phyloP scores from a whole-genome alignment of 2,329 filamentous ascomycete species.

The Clonostachys rhizophaga region DNA sequence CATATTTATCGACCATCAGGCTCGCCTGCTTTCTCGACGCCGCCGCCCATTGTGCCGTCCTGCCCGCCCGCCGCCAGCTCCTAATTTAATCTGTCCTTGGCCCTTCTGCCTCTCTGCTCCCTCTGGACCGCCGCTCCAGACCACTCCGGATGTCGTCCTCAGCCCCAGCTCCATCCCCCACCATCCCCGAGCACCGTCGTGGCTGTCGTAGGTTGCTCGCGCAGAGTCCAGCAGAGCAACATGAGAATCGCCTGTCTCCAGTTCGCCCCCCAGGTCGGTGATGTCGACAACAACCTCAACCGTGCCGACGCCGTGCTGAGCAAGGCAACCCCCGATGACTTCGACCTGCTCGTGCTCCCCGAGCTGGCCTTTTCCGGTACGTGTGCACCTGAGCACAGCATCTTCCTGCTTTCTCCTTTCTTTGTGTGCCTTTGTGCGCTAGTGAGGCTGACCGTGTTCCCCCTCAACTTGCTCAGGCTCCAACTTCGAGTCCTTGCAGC shows the following conservation, averaged over 20 bases:
- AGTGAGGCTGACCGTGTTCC: not conserved
- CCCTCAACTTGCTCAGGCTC: constrained; percentile 48
- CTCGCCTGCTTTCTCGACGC: too few species aligned
- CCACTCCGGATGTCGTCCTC: too few species aligned
- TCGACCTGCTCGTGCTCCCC: constrained; percentile 70
- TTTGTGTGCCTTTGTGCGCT: too few species aligned
- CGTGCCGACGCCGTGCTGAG: constrained; percentile 61
- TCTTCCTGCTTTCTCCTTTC: not conserved
- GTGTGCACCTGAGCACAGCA: constrained; percentile 7
- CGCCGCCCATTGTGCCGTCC: too few species aligned
- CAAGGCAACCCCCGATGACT: constrained; percentile 38
- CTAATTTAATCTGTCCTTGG: too few species aligned
- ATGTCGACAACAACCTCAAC: constrained; percentile 65
- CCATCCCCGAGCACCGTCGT: too few species aligned
- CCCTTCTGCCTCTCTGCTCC: too few species aligned
- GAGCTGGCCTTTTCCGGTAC: constrained; percentile 72
- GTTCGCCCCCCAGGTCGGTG: constrained; percentile 66
- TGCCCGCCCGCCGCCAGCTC: too few species aligned
- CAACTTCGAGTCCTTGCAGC: constrained; percentile 66
- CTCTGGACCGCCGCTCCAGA: too few species aligned
- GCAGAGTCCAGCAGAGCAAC: not conserved
- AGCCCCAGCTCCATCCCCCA: too few species aligned
- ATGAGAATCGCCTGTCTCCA: constrained; percentile 70
- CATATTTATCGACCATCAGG: too few species aligned
- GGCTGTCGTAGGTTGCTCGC: too few species aligned